A percentile compares a stretch with the other conserved stretches of the same genome.
These are phyloP conservation scores for Scortechinia acanthostroma DNA, from an alignment of 2,329 filamentous ascomycete species.

Conservation along the genomic window DNA sequence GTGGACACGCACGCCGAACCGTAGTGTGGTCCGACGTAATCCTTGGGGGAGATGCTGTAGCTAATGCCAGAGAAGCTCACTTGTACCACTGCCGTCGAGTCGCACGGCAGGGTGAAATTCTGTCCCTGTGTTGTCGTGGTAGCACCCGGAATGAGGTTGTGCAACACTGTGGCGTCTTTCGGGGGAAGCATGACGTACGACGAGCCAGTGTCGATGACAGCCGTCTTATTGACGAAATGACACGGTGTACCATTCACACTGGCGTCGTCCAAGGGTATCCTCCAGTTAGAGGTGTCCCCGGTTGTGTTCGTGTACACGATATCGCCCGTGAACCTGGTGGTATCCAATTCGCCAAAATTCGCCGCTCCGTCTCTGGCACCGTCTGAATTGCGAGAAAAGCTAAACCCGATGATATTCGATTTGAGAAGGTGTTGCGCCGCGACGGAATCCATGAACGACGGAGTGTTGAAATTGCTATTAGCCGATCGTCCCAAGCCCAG, in stretches of 20 bases:
- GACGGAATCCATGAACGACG: conserved; percentile 31
- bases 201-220: conserved; percentile 49
- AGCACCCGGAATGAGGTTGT: conserved; percentile 36
- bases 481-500: conserved; percentile 42
- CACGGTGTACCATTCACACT: conserved; percentile 30
- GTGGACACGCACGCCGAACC: not conserved
- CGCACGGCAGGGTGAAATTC: conserved; percentile 20
- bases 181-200: conserved; percentile 42
- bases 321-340: not conserved
- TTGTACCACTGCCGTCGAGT: conserved; percentile 33
- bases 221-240: conserved; percentile 26
- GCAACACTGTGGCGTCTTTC: conserved; percentile 37
- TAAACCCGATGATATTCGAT: conserved; percentile 11
- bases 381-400: conserved; percentile 15
- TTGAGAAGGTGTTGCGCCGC: conserved; percentile 25
- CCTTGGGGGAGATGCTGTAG: conserved; percentile 39
- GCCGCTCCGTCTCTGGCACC: conserved; percentile 39
- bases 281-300: not conserved
- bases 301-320: not conserved
- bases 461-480: conserved; percentile 16
- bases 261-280: not conserved
- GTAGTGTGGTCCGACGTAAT: conserved; percentile 29
- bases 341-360: conserved; percentile 24
- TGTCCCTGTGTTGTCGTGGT: conserved; percentile 24
- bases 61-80: conserved; percentile 37